Base-by-base conservation (phyloP, 1,284 basidiomycete genomes). In the Testicularia cyperi region DNA sequence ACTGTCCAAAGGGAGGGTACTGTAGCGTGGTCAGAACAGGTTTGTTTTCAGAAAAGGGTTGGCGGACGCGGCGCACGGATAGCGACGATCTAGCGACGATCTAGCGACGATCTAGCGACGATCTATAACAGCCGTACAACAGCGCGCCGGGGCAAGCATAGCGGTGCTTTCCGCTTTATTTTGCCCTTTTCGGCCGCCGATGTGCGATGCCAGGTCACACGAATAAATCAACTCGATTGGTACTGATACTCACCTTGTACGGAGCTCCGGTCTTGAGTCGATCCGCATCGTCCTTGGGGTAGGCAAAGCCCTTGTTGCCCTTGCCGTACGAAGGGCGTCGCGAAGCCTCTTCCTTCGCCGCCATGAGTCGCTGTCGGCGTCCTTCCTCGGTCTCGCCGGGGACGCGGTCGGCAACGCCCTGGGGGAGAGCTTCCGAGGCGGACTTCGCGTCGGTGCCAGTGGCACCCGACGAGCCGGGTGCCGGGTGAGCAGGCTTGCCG, bases 341-440 rank as follows among this genome's bases (percentile, higher is more conserved):
- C 10, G 47, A 35, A 3, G 70, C 71, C 44, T 70, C 65, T 18
- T 56, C 32, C 34, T 65, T 70, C 36, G 63, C 58, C 14, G 65
- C 65, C 7, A 55, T 60, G 25, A 74, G 58, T 25, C 71, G 56
- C 45, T 70, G 64, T 31, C 44, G 40, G 24, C 65, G 54, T 5
- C 57, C 63, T 22, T 65, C 63, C 25, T 70, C 71, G 37, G 65
- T 70, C 57, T 74, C 71, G n/a, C 67, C 67, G 12, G 64, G 58
- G 3, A 66, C 39, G 24, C 67, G 64, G 34, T 70, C 68, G 19
- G 48, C 46, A 4, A 64, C 51, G 18, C 61, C 61, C 18, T 64
- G 61, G 9, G 61, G 61, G 15, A 64, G 38, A 18, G 42, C 38
- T 41, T 44, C 44, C 18, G 44, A 23, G 21, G 53, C 26, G 16